phyloP scores from a whole-genome alignment of 208 protist species.

The Trypanosoma brucei region DNA sequence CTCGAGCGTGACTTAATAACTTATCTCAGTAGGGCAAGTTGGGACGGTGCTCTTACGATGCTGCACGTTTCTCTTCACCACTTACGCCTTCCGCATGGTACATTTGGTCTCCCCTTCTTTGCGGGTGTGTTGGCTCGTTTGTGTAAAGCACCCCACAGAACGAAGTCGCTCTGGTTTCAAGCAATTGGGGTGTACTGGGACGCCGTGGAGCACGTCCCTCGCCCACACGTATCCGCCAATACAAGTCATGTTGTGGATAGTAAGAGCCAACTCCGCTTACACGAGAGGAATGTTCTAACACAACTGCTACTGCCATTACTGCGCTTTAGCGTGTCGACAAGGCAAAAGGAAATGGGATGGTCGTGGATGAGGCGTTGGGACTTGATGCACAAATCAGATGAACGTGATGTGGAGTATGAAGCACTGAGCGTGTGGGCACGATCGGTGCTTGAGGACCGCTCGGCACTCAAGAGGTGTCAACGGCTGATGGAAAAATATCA shows the following conservation, averaged over 20 bases:
- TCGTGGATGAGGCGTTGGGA: constrained; percentile 46
- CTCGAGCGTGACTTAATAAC: constrained; percentile 9
- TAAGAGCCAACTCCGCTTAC: constrained; percentile 2
- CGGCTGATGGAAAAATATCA: constrained; percentile 10
- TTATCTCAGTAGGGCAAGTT: constrained; percentile 1
- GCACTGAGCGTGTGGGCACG: constrained; percentile 43
- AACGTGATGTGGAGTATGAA: constrained; percentile 22
- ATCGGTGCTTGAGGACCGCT: constrained; percentile 33
- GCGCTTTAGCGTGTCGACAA: constrained; percentile 28
- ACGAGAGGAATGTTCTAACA: constrained; percentile 51
- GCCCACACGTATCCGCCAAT: background rate
- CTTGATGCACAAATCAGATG: constrained; percentile 25
- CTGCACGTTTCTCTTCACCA: constrained; percentile 11
- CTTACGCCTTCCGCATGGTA: constrained; percentile 13
- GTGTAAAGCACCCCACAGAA: background rate
- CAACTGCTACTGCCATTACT: constrained; percentile 49
- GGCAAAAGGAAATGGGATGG: constrained; percentile 36
- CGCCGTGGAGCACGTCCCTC: constrained; percentile 58
- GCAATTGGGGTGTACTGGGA: constrained; percentile 64
- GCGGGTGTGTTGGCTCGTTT: constrained; percentile 13
- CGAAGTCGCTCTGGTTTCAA: constrained; percentile 34
- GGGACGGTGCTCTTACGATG: constrained; percentile 9
- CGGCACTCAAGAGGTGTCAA: constrained; percentile 24
- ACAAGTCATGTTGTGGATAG: background rate
- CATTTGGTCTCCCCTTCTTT: constrained; percentile 23